Evolutionary conservation across 1,139 yeast genomes (phyloP).

Genomic region (Candida sp.): DNA sequence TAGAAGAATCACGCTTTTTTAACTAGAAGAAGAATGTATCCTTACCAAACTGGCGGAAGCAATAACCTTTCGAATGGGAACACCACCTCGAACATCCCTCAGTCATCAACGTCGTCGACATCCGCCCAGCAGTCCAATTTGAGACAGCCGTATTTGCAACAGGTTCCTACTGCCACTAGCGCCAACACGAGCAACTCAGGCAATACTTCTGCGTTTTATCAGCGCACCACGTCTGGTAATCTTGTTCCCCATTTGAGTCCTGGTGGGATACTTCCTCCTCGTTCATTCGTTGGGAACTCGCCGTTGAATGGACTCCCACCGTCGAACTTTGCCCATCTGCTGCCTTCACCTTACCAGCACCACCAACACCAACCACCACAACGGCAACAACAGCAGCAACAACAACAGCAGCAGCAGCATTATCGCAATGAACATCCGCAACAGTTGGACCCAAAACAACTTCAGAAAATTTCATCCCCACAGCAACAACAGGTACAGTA

Average conservation of each 20-base stretch:
- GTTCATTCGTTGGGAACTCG: slow-evolving; percentile 9
- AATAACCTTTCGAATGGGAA: slow-evolving; percentile 7
- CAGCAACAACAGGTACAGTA: slow-evolving; percentile 13
- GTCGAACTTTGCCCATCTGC: slow-evolving; percentile 15
- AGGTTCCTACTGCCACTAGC: slow-evolving; percentile 4
- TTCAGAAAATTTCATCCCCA: slow-evolving; percentile 16
- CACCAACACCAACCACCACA: slow-evolving; percentile 3
- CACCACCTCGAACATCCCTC: slow-evolving; percentile 3
- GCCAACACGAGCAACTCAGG: not conserved
- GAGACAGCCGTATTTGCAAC: slow-evolving; percentile 7
- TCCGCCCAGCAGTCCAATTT: slow-evolving; percentile 6
- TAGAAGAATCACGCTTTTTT: too few relatives aligned
- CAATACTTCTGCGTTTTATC: slow-evolving; percentile 3
- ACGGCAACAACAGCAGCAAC: slow-evolving; percentile 11
- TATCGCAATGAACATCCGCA: slow-evolving; percentile 16
- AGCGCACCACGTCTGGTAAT: slow-evolving; percentile 3
- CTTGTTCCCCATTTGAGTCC: slow-evolving; percentile 15
- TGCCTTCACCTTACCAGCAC: slow-evolving; percentile 3
- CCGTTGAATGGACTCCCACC: slow-evolving; percentile 11
- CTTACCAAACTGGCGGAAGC: slow-evolving; percentile 11
- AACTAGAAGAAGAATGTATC: slow-evolving; percentile 12
- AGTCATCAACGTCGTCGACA: slow-evolving; percentile 2
- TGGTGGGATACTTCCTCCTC: slow-evolving; percentile 9
- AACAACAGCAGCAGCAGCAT: slow-evolving; percentile 1
- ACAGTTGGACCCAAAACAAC: slow-evolving; percentile 17